Conservation (phyloP, 2,329 filamentous ascomycete species). For the Davidsoniella australis region DNA sequence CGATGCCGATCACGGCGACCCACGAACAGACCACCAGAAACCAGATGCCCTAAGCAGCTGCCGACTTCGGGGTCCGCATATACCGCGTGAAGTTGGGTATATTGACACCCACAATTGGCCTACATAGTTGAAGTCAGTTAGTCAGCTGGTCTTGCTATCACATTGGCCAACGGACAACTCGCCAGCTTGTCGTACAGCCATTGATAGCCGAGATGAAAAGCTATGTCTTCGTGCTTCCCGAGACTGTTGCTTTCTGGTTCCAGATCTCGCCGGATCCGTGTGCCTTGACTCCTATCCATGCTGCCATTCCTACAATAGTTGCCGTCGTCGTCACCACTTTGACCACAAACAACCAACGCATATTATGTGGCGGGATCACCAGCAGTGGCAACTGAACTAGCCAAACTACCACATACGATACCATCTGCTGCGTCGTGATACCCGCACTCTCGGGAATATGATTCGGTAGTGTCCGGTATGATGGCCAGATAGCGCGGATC, state of each 20-base stretch:
- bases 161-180: no score
- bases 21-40: conserved; percentile 6
- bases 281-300: conserved; percentile 16
- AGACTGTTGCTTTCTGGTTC: conserved; percentile 13
- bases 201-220: no score
- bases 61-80: no score
- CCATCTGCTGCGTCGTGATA: conserved; percentile 38
- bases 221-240: no score
- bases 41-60: background rate
- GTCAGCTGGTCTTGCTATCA: no score
- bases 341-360: conserved; percentile 39
- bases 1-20: conserved; percentile 32
- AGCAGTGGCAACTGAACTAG: conserved; percentile 34
- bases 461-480: conserved; percentile 35
- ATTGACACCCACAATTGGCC: no score
- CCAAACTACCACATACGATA: conserved; percentile 42
- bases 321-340: conserved; percentile 21
- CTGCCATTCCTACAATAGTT: conserved; percentile 14
- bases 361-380: conserved; percentile 35
- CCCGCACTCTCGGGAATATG: conserved; percentile 31
- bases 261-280: conserved; percentile 15
- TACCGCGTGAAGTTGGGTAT: no score
- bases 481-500: conserved; percentile 34
- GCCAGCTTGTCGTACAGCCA: no score
- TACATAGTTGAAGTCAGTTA: no score